Evolutionary conservation across 176 grass and related monocot genomes (phyloP).

Genomic region (Puccinellia tenuiflora): DNA sequence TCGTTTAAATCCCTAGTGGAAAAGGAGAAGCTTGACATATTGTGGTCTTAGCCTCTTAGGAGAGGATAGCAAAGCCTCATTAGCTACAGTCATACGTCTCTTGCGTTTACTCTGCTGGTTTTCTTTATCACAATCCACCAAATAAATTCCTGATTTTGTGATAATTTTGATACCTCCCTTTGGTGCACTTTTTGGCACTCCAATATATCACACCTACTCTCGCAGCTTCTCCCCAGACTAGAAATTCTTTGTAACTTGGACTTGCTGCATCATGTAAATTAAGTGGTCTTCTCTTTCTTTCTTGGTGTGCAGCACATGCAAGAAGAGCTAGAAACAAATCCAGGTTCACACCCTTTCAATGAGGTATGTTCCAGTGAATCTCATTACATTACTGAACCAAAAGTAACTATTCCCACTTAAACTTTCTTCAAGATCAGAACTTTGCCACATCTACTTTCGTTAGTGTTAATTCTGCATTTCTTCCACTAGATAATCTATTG

Average conservation of each 20-base stretch:
- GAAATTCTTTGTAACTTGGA: neutral
- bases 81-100: neutral
- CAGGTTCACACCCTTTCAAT: constrained; percentile 34
- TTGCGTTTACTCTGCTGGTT: neutral
- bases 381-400: neutral
- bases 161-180: neutral
- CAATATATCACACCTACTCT: neutral
- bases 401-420: neutral
- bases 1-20: neutral
- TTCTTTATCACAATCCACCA: neutral
- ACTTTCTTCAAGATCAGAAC: neutral
- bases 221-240: neutral
- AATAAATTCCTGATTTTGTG: neutral
- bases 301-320: constrained; percentile 40
- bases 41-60: neutral
- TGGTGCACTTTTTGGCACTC: neutral
- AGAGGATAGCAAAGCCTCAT: neutral
- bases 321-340: constrained; percentile 33
- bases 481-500: constrained; percentile 54
- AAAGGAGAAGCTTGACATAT: neutral
- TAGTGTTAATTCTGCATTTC: neutral
- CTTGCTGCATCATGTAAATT: neutral
- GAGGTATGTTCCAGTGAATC: constrained; percentile 33
- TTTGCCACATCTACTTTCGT: neutral
- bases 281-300: constrained; percentile 9